Base-by-base conservation (phyloP, 2,329 filamentous ascomycete species). In the Beauveria scarabaeidicola region DNA sequence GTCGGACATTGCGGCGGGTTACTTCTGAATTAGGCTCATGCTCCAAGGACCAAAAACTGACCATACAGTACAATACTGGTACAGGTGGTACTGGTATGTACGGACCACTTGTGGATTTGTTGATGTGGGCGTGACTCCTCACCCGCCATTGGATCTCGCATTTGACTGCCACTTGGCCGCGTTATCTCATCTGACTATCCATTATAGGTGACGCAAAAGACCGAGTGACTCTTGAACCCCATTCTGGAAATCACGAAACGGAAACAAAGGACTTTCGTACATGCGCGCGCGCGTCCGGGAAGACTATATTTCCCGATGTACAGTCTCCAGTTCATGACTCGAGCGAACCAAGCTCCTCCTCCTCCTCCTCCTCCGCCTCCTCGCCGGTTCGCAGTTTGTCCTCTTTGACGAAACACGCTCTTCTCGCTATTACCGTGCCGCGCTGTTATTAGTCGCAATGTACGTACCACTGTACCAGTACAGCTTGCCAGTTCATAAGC, bases 1-100 rank as follows among this genome's bases (percentile, higher is more conserved):
- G 47, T 50, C 58, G 58, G 58, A 53, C 51, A 59, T 59, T 59
- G 50, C 58, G 43, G 51, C 51, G 58, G 48, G 40, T 32, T 41
- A 36, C 55, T 43, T 58, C 23, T 58, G 38, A 23, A 52, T 52
- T 58, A 52, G 40, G 38, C 46, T 58, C 46, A 58, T 52, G 56
- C 55, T 58, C 55, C 43, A 36, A 57, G 7, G 41, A 43, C 40
- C 44, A 23, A 48, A 10, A 19, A 51, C 10, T 27, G 36, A 44
- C 47, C 38, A 25, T 46, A 32, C 52, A 44, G 52, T 44, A 10
- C n/a, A 25, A 3, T 29, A 29, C 27, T 2, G 27, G 27, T 29
- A 29, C 27, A 10, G 29, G 9, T n/a, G n/a, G n/a, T n/a, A n/a
- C n/a, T n/a, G n/a, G 11, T 4, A 32, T 32, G 29, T 32, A 32